A percentile compares a stretch with the other conserved stretches of the same genome.
These are phyloP conservation scores for Lepidium africanum DNA, from an alignment of 345 rosid genomes.

Conservation along the genomic window DNA sequence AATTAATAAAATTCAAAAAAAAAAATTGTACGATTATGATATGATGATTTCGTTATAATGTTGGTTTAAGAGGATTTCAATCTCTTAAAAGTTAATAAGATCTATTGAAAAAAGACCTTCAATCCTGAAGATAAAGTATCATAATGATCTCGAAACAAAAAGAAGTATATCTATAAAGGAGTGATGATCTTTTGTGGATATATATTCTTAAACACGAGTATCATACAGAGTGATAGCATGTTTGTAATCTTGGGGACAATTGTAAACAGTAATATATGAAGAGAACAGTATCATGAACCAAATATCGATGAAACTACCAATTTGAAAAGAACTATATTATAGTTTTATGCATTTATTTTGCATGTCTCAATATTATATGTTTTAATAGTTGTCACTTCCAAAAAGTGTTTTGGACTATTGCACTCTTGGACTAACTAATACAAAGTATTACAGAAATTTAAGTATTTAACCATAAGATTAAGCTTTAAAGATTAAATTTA, in stretches of 20 bases:
- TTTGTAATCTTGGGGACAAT: slow-evolving; percentile 20
- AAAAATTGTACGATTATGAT: no score
- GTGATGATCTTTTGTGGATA: background rate
- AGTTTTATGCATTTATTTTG: slow-evolving; percentile 7
- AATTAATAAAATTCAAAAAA: no score
- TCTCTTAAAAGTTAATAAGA: background rate
- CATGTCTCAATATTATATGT: slow-evolving; percentile 8
- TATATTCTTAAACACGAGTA: slow-evolving; percentile 10
- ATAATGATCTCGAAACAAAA: background rate
- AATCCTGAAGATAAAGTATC: background rate
- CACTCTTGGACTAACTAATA: background rate
- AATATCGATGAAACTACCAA: background rate
- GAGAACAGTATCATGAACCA: slow-evolving; percentile 1
- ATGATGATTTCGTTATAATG: no score
- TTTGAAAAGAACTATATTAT: background rate
- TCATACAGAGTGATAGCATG: slow-evolving; percentile 10
- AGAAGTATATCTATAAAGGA: background rate
- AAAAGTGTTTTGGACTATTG: background rate
- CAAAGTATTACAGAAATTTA: no score
- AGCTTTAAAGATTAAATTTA: no score
- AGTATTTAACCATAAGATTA: no score
- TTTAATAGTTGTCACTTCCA: background rate
- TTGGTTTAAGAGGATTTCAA: no score
- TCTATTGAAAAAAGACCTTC: background rate
- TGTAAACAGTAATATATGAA: slow-evolving; percentile 12